Conservation (phyloP, 495 filamentous ascomycete genomes). For the Cryomyces antarcticus region DNA sequence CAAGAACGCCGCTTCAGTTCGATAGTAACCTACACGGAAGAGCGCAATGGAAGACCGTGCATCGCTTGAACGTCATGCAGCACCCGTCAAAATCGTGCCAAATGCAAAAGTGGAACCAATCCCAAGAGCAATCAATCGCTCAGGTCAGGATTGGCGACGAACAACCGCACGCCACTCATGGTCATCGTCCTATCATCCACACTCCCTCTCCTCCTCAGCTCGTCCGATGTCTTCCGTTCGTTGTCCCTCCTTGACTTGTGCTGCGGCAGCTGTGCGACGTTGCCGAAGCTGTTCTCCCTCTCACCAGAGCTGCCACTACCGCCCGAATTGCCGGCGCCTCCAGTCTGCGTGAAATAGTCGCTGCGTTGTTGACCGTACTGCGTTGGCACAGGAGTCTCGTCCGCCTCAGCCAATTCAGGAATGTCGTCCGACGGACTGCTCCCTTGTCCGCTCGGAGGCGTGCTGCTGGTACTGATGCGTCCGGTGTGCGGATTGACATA, state of each 20-base stretch:
- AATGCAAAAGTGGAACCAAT: too few relatives aligned
- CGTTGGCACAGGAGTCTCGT: constrained; percentile 31
- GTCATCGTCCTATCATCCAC: constrained; percentile 77
- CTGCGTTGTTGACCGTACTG: constrained; percentile 15
- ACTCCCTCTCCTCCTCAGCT: constrained; percentile 66
- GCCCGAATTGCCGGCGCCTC: constrained; percentile 22
- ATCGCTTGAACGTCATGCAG: too few relatives aligned
- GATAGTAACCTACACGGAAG: too few relatives aligned
- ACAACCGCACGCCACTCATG: constrained; percentile 70
- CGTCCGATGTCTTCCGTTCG: constrained; percentile 52
- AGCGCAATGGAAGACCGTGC: too few relatives aligned
- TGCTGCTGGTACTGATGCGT: constrained; percentile 44
- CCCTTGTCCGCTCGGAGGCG: constrained; percentile 27
- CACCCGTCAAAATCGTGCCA: too few relatives aligned
- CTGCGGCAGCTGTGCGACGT: constrained; percentile 29
- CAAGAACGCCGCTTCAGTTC: too few relatives aligned
- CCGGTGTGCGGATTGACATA: constrained; percentile 2
- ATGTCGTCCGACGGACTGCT: constrained; percentile 24
- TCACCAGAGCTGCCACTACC: constrained; percentile 30
- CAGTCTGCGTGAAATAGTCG: constrained; percentile 19
- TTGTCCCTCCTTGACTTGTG: constrained; percentile 25
- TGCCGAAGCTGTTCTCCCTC: constrained; percentile 34
- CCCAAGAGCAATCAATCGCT: constrained; percentile 28
- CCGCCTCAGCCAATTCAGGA: constrained; percentile 27
- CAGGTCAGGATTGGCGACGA: constrained; percentile 83